Evolutionary conservation across 176 grass and related monocot species (phyloP), one percentile per base, ranked within the genome.

Genomic region (Poa pratensis): DNA sequence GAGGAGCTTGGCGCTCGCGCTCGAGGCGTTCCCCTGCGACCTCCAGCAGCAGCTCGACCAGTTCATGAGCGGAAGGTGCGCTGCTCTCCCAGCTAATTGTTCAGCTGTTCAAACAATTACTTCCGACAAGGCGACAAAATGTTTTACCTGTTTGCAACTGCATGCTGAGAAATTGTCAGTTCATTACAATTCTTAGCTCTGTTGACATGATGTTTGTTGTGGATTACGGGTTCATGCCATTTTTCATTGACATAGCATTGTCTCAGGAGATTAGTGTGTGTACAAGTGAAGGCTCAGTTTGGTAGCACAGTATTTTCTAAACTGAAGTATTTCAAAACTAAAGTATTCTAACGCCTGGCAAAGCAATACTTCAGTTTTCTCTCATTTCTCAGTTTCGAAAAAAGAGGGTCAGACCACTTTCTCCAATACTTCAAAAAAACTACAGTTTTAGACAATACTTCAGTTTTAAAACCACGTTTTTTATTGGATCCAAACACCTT

Each of bases 11-110:
- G 87, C 84, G 20, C 63, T 98, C 28, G 96, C 91, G 82, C 83
- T 98, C 24, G 96, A 98, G 81, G 91, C 81, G 5, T 98, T 98
- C 83, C 96, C 96, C 11, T 87, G 87, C 80, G 80, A 90, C 66
- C 88, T 98, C 39, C 96, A 98, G 83, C 89, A 92, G 83, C 91
- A 88, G 73, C 86, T 98, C 40, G 88, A 98, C 86, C 91, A 90
- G 55, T 98, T 98, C 88, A 85, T 94, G 83, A 88, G 88, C 75
- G 89, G 96, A 50, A 98, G 93, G 96, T 98, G 14, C 43, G 32
- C 48, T 43, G 20, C 26, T 49, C 49, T 55, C 3, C 42, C 27
- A 43, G 40, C 45, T 76, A 20, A 39, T 45, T 7, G 8, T 85
- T 28, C 3, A 64, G 5, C 22, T 80, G 23, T 82, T n/a, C 0